Percentiles rank a stretch among this genome's conserved stretches.
These are phyloP conservation scores for Suillus hirtellus DNA, from an alignment of 768 basidiomycete species.

Conservation along the genomic window DNA sequence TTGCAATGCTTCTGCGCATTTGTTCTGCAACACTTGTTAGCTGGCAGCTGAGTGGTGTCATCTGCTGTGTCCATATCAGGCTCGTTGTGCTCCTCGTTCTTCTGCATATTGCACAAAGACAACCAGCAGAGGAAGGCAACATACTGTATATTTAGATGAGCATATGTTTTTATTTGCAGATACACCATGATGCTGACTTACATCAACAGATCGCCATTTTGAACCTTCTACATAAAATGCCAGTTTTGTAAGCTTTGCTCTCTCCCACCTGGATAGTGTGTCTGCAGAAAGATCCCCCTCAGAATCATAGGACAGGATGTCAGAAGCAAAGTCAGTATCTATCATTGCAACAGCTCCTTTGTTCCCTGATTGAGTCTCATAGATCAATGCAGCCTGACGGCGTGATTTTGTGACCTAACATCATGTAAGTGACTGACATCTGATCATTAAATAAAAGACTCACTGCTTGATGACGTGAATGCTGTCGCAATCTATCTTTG, in stretches of 20 bases:
- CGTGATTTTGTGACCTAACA: not conserved
- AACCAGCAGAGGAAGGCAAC: not conserved
- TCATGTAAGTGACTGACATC: not conserved
- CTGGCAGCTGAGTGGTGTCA: not conserved
- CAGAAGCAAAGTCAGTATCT: not conserved
- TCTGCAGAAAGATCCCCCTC: not conserved
- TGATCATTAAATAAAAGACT: not conserved
- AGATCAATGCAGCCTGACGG: not conserved
- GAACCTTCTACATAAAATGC: not conserved
- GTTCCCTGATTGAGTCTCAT: constrained; percentile 1
- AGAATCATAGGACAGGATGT: not conserved
- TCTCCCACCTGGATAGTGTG: not conserved
- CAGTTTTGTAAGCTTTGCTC: not conserved
- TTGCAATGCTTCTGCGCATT: not conserved
- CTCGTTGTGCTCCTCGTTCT: not conserved
- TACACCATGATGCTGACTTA: not conserved
- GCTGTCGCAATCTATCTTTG: no score
- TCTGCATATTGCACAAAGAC: not conserved
- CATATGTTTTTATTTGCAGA: not conserved
- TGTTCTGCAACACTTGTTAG: not conserved
- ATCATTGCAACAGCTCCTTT: not conserved
- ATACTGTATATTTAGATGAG: not conserved
- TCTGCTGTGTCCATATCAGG: not conserved
- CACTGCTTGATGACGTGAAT: not conserved
- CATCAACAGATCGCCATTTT: not conserved